Base-by-base conservation (phyloP, 345 rosid genomes). In the Abelmoschus esculentus region DNA sequence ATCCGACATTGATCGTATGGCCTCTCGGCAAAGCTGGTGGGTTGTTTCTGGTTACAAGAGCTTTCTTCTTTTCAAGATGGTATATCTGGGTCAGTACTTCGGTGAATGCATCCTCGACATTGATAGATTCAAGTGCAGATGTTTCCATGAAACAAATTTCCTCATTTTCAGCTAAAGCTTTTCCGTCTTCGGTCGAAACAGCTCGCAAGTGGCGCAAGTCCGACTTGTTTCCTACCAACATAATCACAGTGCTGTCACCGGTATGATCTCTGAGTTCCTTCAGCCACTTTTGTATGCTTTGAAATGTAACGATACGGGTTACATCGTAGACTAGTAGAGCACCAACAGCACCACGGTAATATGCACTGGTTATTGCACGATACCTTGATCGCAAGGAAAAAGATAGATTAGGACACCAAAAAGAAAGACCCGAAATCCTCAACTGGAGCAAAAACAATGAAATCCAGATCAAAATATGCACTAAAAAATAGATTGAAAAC, bases 211-310 rank as follows among this genome's bases (percentile, higher is more conserved):
- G 97, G 54, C 96, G 96, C 72, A 91, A 84, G 67, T 91, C 97
- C 5, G 93, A 87, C 83, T 91, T 91, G 87, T 91, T 91, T 5
- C 96, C 97, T 3, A 87, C 93, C 6, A 91, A 90, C 97, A 91
- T 91, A 28, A 91, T 86, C 82, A 87, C 96, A 40, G 87, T 91
- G 80, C 84, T 91, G 67, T 87, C 72, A 63, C 89, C 96, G 0
- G 96, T 91, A 75, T 91, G 97, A 72, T 84, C 90, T 31, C 97
- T 73, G 26, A 91, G 92, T 82, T 91, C 92, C 84, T 91, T 91
- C 70, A 91, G 74, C 97, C 97, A 91, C 66, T 96, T 83, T 78
- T 88, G 92, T 1, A 89, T 89, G 66, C 89, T 91, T 76, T 91
- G 90, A 15, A 89, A 91, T 1, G 96, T 91, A 49, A 86, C 86